phyloP scores from a whole-genome alignment of 2,329 filamentous ascomycete genomes.

The Aspergillus sp. region DNA sequence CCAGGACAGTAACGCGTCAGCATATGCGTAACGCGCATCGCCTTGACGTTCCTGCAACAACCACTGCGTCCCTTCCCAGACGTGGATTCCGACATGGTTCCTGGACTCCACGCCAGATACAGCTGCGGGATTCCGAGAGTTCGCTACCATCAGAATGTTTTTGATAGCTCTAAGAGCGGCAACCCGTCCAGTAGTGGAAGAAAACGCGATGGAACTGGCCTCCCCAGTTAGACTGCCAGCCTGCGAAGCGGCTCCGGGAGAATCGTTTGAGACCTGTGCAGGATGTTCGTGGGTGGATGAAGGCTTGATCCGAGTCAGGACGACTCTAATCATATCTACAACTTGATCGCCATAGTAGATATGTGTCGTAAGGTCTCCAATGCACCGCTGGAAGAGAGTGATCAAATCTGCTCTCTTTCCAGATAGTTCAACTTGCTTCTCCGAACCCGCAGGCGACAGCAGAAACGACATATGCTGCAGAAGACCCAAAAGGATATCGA shows the following conservation, averaged over 20 bases:
- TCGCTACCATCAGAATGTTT: constrained; percentile 78
- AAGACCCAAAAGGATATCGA: constrained; percentile 86
- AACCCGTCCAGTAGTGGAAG: constrained; percentile 61
- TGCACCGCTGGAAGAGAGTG: constrained; percentile 72
- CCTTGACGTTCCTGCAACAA: constrained; percentile 78
- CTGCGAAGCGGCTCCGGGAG: constrained; percentile 52
- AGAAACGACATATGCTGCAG: constrained; percentile 80
- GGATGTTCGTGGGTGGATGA: constrained; percentile 48
- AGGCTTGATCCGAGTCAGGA: constrained; percentile 77
- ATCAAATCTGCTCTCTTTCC: constrained; percentile 64
- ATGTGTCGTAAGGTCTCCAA: constrained; percentile 89
- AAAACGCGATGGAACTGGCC: constrained; percentile 53
- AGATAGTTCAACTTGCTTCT: constrained; percentile 29
- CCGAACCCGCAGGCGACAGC: constrained; percentile 61
- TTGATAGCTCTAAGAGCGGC: constrained; percentile 78
- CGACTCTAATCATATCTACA: constrained; percentile 84
- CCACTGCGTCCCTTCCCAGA: constrained; percentile 98
- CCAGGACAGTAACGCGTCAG: constrained; percentile 82
- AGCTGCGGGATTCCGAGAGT: constrained; percentile 62
- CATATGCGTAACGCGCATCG: constrained; percentile 79
- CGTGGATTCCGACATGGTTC: constrained; percentile 73
- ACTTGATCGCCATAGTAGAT: constrained; percentile 97
- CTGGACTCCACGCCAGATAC: constrained; percentile 67
- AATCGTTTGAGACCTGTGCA: constrained; percentile 52
- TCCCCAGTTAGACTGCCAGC: constrained; percentile 42